Percentiles rank a stretch among this genome's conserved stretches.
Evolutionary conservation across 257 asterid genomes (phyloP).

Genomic region (Thymus quinquecostatus): DNA sequence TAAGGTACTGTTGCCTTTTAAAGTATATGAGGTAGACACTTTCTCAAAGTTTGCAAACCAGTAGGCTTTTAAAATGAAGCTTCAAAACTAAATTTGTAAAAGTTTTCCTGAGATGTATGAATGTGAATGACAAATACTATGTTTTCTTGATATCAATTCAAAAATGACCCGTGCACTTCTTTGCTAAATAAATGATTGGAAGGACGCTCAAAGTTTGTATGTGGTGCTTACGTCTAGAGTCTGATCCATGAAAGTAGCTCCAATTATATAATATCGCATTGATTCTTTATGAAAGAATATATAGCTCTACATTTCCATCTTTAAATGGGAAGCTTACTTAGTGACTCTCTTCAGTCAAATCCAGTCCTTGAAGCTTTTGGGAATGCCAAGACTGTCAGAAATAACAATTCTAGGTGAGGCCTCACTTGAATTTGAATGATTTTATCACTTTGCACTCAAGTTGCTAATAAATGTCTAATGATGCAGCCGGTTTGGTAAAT

Average conservation of each 20-base stretch:
- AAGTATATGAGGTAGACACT: neutral
- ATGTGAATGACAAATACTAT: neutral
- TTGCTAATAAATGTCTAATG: constrained; percentile 34
- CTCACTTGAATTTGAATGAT: neutral
- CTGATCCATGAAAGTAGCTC: constrained; percentile 9
- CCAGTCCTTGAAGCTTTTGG: constrained; percentile 99
- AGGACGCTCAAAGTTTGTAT: neutral
- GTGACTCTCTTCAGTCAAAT: constrained; percentile 73
- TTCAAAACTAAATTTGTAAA: too few species aligned
- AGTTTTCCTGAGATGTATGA: too few species aligned
- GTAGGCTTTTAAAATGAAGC: neutral
- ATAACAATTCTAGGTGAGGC: constrained; percentile 85
- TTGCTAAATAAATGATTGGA: too few species aligned
- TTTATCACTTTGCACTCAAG: neutral
- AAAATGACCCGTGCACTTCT: neutral
- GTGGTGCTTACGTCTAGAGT: neutral
- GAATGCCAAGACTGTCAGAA: constrained; percentile 94
- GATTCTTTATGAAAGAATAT: constrained; percentile 15
- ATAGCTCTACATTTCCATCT: constrained; percentile 20
- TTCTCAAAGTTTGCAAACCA: neutral
- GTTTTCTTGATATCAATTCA: neutral
- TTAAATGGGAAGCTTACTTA: constrained; percentile 31
- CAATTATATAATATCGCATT: constrained; percentile 3
- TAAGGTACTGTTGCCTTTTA: neutral
- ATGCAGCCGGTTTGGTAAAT: constrained; percentile 94